phyloP scores from a whole-genome alignment of 768 basidiomycete species.

The Collybia mongolica region DNA sequence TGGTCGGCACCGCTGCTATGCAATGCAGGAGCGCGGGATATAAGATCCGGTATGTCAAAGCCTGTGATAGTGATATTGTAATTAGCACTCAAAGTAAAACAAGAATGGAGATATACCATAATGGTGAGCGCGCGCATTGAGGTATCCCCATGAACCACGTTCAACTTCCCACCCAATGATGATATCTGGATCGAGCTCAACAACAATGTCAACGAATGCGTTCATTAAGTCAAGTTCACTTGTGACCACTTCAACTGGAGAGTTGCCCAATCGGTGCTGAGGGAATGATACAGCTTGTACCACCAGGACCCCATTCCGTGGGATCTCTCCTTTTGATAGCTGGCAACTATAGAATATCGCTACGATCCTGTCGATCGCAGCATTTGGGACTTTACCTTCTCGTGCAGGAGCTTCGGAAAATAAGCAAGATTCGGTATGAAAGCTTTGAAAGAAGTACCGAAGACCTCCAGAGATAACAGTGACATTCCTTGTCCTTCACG shows the following conservation, averaged over 20 bases:
- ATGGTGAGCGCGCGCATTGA: slow-evolving; percentile 60
- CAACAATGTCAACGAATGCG: slow-evolving; percentile 65
- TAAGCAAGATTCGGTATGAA: not conserved
- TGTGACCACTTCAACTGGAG: slow-evolving; percentile 51
- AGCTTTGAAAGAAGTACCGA: slow-evolving; percentile 52
- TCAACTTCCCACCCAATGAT: slow-evolving; percentile 93
- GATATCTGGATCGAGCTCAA: slow-evolving; percentile 87
- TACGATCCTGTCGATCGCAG: slow-evolving; percentile 61
- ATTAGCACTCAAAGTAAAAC: not conserved
- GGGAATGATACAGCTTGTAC: slow-evolving; percentile 38
- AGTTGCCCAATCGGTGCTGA: slow-evolving; percentile 39
- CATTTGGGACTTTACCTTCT: slow-evolving; percentile 59
- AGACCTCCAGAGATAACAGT: slow-evolving; percentile 79
- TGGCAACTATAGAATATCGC: slow-evolving; percentile 79
- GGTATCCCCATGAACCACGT: slow-evolving; percentile 86
- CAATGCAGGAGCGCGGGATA: slow-evolving; percentile 71
- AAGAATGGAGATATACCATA: slow-evolving; percentile 44
- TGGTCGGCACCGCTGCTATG: slow-evolving; percentile 43
- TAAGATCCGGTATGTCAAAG: slow-evolving; percentile 66
- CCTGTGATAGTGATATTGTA: slow-evolving; percentile 41
- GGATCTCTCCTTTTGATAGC: slow-evolving; percentile 35
- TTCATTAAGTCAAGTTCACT: slow-evolving; percentile 84
- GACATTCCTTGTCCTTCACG: slow-evolving; percentile 77
- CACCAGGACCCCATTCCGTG: slow-evolving; percentile 52
- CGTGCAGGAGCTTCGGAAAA: slow-evolving; percentile 56